Evolutionary conservation across 2,329 filamentous ascomycete species (phyloP), one percentile per base, ranked within the genome.

Genomic region (Sarocladiaceae sp.): DNA sequence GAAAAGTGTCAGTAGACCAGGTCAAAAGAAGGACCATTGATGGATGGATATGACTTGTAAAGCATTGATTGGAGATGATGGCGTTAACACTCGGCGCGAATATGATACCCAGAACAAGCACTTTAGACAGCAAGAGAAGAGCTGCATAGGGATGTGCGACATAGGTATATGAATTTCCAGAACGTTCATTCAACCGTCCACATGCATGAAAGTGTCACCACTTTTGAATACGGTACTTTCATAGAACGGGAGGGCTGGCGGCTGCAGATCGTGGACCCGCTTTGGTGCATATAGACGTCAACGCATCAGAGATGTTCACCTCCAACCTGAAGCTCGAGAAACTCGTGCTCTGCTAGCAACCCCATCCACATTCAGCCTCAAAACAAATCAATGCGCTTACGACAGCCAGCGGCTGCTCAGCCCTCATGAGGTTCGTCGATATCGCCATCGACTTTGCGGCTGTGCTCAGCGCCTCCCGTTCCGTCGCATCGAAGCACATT

Each of bases 401-500:
- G 50, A 50, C 46, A 47, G 46, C 43, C 29, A 23, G 50, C 54
- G 56, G 54, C 50, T 50, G 47, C 34, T 39, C 47, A 56, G 50
- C 54, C 50, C 54, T 48, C 53, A 81, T 81, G 77, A 68, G 76
- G 62, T 68, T 80, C 73, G 77, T 75, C 66, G 82, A 77, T 66
- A 78, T 73, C 58, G 67, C 72, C 50, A 69, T 89, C 59, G 86
- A 90, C 67, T 69, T 85, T 55, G 79, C 82, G 53, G 78, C 82
- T 48, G 71, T 90, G 51, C 72, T 84, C 61, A 80, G 75, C 68
- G 85, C 80, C 58, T 83, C 84, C 42, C 77, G 81, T 48, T 76
- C 76, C 26, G 74, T 90, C 48, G 83, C 82, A 40, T 64, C 72
- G 40, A 81, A 76, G 60, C 80, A 83, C 61, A 58, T 77, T 40